These are phyloP conservation scores for Salix exigua DNA, from an alignment of 345 rosid genomes.

Conservation along the genomic window DNA sequence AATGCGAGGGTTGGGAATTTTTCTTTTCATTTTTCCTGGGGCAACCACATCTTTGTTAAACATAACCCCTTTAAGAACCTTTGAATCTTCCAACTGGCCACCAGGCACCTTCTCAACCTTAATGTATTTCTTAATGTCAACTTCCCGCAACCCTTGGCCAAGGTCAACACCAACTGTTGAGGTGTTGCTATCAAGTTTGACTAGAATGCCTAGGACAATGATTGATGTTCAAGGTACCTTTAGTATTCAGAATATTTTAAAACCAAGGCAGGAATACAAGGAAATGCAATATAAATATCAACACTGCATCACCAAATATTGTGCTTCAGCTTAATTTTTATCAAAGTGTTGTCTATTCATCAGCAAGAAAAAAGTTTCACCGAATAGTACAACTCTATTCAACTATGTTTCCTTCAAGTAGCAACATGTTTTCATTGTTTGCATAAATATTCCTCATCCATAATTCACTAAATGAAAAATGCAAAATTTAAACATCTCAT, in stretches of 20 bases:
- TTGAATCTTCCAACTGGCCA: slow-evolving; percentile 90
- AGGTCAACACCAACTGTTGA: slow-evolving; percentile 77
- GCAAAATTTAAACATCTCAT: too few relatives aligned
- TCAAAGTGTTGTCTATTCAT: background rate
- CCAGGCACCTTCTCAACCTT: slow-evolving; percentile 97
- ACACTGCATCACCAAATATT: background rate
- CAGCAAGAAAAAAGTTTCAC: too few relatives aligned
- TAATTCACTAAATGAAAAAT: background rate
- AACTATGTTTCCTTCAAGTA: too few relatives aligned
- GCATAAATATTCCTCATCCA: background rate
- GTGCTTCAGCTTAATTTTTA: background rate
- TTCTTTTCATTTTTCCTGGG: slow-evolving; percentile 96
- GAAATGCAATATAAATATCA: background rate
- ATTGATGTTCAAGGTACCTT: background rate
- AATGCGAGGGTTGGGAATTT: slow-evolving; percentile 74
- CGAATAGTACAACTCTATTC: too few relatives aligned
- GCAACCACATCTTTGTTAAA: slow-evolving; percentile 88
- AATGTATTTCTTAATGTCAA: slow-evolving; percentile 87
- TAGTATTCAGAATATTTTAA: background rate
- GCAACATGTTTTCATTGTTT: background rate
- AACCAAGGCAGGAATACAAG: background rate
- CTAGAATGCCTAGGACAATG: too few relatives aligned
- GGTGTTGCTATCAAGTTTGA: too few relatives aligned
- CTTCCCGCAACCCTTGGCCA: slow-evolving; percentile 95
- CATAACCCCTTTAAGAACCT: slow-evolving; percentile 93